Base-by-base conservation (phyloP, 129 eudicot genomes). In the Centella asiatica region DNA sequence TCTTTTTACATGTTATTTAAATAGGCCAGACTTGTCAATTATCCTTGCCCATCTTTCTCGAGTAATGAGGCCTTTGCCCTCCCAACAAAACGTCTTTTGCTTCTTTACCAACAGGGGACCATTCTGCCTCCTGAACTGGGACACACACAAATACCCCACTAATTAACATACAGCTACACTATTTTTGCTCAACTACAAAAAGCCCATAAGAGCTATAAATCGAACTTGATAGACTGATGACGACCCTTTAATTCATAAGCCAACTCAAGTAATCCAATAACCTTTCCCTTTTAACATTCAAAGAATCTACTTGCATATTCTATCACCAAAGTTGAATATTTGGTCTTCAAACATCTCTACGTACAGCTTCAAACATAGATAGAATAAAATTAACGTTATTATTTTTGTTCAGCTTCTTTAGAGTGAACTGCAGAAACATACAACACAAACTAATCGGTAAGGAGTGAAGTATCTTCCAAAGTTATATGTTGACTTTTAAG, bases 1-100 rank as follows among this genome's bases (percentile, higher is more conserved):
- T n/a, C 54, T 31, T 29, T 71, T 55, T 53, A 71, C 52, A 65
- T 50, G 54, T 59, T 70, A 60, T 61, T 50, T 48, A 57, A 56
- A 69, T 33, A 36, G 60, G 49, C 39, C 60, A 54, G 60, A 19
- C 73, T n/a, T 44, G 57, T 29, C 66, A 31, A 57, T 20, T 31
- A 45, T 52, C 53, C 57, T 44, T 62, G n/a, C 29, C 28, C 6
- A 17, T 29, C 20, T 54, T 54, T 28, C 19, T n/a, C 14, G 1
- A 13, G 9, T 44, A 6, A 44, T 62, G 50, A 44, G 56, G 34
- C 2, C n/a, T 44, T 4, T 62, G 55, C 56, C 10, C 12, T 6
- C 12, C 25, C 10, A 50, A 8, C 25, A 1, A 9, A n/a, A 18
- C 33, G 25, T 26, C 42, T 27, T 51, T 44, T 18, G 57, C 15